Evolutionary conservation across 169 alveolate genomes (phyloP).

Genomic region (Babesia bigemina): DNA sequence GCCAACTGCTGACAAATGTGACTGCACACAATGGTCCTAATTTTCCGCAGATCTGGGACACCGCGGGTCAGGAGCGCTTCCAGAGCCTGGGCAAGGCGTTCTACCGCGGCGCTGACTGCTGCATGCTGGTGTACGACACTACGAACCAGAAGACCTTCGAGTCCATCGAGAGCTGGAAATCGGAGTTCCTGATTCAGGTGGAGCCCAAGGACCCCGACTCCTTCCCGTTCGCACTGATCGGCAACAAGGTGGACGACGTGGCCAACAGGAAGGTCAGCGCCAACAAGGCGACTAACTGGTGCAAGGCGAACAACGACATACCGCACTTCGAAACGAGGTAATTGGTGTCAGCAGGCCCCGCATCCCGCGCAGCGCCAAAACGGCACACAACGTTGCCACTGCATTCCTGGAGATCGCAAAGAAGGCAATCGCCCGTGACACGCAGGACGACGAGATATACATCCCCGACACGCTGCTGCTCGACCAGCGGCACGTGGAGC

Average conservation of each 20-base stretch:
- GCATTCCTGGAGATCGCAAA: conserved; percentile 93
- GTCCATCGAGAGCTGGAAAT: conserved; percentile 94
- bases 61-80: conserved; percentile 98
- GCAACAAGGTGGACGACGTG: conserved; percentile 95
- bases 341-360: not conserved
- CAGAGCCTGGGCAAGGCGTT: conserved; percentile 97
- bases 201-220: conserved; percentile 94
- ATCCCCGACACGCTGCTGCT: conserved; percentile 65
- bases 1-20: too few species aligned
- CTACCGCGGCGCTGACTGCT: conserved; percentile 99
- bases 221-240: conserved; percentile 95
- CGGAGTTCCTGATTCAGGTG: conserved; percentile 93
- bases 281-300: conserved; percentile 91
- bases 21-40: too few species aligned
- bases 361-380: conserved; percentile 87
- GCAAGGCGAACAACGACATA: conserved; percentile 89
- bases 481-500: conserved; percentile 55
- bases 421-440: conserved; percentile 83
- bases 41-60: conserved; percentile 89
- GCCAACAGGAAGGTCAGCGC: conserved; percentile 89
- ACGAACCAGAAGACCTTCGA: conserved; percentile 91
- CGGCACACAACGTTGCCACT: conserved; percentile 91
- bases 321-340: conserved; percentile 93
- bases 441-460: conserved; percentile 84
- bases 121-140: conserved; percentile 96